These are phyloP conservation scores for Paralagenidium karlingii DNA, from an alignment of 352 stramenopile genomes.

Conservation along the genomic window DNA sequence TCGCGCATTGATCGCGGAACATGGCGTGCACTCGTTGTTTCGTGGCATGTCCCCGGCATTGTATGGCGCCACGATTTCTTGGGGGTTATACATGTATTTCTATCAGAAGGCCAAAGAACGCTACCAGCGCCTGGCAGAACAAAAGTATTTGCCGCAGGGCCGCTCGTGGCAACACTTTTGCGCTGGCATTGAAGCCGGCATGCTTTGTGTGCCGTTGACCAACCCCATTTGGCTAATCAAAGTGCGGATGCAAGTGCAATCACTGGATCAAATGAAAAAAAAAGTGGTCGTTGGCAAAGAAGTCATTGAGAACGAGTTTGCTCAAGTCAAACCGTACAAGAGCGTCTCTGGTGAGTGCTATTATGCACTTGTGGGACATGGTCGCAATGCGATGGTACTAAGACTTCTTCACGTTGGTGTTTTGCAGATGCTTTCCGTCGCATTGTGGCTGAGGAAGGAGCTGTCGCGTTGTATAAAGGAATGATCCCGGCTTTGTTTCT, in stretches of 20 bases:
- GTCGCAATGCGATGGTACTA: background rate
- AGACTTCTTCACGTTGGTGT: background rate
- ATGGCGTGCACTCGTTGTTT: constrained; percentile 86
- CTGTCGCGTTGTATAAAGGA: constrained; percentile 91
- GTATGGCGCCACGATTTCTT: constrained; percentile 91
- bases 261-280: constrained; percentile 29
- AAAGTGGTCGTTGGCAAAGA: constrained; percentile 28
- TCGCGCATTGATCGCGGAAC: constrained; percentile 63
- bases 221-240: constrained; percentile 99
- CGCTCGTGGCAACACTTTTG: constrained; percentile 80
- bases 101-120: constrained; percentile 94
- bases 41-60: constrained; percentile 91
- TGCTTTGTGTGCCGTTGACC: constrained; percentile 92
- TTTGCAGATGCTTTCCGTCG: constrained; percentile 80
- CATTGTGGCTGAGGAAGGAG: constrained; percentile 92
- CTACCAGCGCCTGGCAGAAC: constrained; percentile 56
- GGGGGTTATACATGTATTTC: constrained; percentile 98
- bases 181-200: constrained; percentile 58
- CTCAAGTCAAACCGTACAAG: constrained; percentile 47
- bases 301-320: constrained; percentile 27
- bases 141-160: constrained; percentile 43
- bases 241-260: constrained; percentile 91
- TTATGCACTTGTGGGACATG: background rate
- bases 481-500: constrained; percentile 92
- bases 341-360: constrained; percentile 32